Base-by-base conservation (phyloP, 1,284 basidiomycete genomes). In the Apiotrichum laibachii region DNA sequence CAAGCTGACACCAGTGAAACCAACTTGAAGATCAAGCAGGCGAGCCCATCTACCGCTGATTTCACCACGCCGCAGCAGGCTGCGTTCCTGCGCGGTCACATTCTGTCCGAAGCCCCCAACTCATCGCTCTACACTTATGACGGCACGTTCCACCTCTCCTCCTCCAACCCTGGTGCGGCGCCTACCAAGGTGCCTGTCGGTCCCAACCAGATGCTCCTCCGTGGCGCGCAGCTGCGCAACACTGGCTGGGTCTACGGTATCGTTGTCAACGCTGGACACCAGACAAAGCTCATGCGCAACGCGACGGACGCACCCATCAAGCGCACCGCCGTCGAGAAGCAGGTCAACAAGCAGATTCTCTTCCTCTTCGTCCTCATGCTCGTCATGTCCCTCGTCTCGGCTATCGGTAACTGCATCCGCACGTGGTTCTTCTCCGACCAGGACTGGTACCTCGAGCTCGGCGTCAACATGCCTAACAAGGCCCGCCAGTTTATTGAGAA, bases 1-100 rank as follows among this genome's bases (percentile, higher is more conserved):
- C 26, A 10, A 37, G 12, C 15, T 11, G 11, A 11, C 37, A 6
- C 21, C n/a, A 49, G 48, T 26, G 95, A 99, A 81, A 99, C 96
- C 7, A 99, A 99, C 72, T 83, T 99, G 67, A 99, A 99, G 81
- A 98, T 99, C 80, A 98, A 99, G 76, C 94, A 99, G 79, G 91
- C 91, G 0, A 89, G 89, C 18, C 83, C 90, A 0, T 86, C 90
- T 31, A 97, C 94, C 0, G 80, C 90, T 0, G 71, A 82, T 13
- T 82, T 97, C 45, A 92, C 87, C 12, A 85, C 89, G 1, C 92
- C 95, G 0, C 80, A 85, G 16, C 82, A 88, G 4, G 88, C 92
- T 26, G 83, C 84, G 9, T 77, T 85, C 4, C 82, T 99, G 1
- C 86, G 85, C 21, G 96, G 96, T 6, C 85, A 88, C 43, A 80